Percentiles rank a stretch among this genome's conserved stretches.
phyloP scores from a whole-genome alignment of 2,329 filamentous ascomycete species.

The Trichoderma atroviride region DNA sequence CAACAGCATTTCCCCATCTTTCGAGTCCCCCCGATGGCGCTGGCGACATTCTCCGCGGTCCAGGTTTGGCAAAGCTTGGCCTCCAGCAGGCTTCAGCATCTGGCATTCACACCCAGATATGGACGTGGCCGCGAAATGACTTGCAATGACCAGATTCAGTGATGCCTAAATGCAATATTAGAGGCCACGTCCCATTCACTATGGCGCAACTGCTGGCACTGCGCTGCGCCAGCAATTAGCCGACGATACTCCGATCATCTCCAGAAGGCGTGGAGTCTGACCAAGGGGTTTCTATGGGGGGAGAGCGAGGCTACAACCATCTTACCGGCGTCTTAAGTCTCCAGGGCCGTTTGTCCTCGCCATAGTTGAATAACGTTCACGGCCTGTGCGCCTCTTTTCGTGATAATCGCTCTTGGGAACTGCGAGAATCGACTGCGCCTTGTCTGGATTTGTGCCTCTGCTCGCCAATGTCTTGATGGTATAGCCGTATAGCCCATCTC shows the following conservation, averaged over 20 bases:
- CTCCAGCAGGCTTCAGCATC: constrained; percentile 3
- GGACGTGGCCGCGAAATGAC: not conserved
- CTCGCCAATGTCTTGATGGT: constrained; percentile 25
- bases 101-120: not conserved
- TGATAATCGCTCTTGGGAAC: not conserved
- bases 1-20: not conserved
- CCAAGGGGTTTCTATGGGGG: constrained; percentile 12
- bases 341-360: constrained; percentile 19
- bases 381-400: constrained; percentile 8
- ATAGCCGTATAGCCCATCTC: constrained; percentile 11
- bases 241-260: constrained; percentile 23
- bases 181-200: not conserved
- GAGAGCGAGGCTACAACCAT: constrained; percentile 17
- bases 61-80: not conserved
- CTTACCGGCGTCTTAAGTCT: not conserved
- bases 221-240: constrained; percentile 5
- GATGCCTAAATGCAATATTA: constrained; percentile 14
- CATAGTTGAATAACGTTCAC: not conserved
- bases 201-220: not conserved
- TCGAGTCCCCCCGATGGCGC: not conserved
- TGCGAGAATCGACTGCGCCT: not conserved
- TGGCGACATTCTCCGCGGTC: not conserved
- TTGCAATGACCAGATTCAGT: not conserved
- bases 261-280: not conserved
- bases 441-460: not conserved